Base-by-base conservation (phyloP, 1,139 yeast genomes). In the Eremothecium gossypii region DNA sequence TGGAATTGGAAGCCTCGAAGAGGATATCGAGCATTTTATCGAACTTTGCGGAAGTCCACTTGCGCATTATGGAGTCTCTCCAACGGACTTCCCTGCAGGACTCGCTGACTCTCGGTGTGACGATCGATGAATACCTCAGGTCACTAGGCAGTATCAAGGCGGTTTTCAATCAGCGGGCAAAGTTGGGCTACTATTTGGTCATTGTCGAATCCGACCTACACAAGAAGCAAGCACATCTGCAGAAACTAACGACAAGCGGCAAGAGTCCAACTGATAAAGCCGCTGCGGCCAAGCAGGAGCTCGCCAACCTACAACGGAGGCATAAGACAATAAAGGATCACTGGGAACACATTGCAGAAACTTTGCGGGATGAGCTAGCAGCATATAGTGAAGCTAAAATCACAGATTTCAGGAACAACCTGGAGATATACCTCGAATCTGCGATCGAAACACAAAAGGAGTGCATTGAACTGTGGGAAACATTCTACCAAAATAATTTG, bases 381-480 rank as follows among this genome's bases (percentile, higher is more conserved):
- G 65, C 60, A 30, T 85, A 89, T 59, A 95, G 86, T 58, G 68
- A 69, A 38, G 93, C 81, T 44, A 84, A 82, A 55, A 75, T 87
- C 39, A 79, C 76, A 39, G 98, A 91, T 56, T 87, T 93, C 63
- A 75, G 96, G 56, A 84, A 85, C 56, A 76, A 89, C 49, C 86
- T 91, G 45, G 99, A 91, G 64, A 80, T 89, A 17, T 89, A 79
- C 54, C 73, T 94, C 57, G 98, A 93, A 62, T 78, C 93, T 45
- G 78, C 94, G 20, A 84, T 89, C 40, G 98, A 91, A 64, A 74
- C 91, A 12, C 98, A 91, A 61, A 93, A 91, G 66, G 96, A 87
- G 61, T 79, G 91, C 29, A 91, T 91, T 52, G 98, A 91, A 63
- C 64, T 85, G 28, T 91, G 96, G 94, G 97, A 91, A 64, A 83